These are phyloP conservation scores for Hyphopichia burtonii DNA, from an alignment of 1,139 yeast species.

Conservation along the genomic window DNA sequence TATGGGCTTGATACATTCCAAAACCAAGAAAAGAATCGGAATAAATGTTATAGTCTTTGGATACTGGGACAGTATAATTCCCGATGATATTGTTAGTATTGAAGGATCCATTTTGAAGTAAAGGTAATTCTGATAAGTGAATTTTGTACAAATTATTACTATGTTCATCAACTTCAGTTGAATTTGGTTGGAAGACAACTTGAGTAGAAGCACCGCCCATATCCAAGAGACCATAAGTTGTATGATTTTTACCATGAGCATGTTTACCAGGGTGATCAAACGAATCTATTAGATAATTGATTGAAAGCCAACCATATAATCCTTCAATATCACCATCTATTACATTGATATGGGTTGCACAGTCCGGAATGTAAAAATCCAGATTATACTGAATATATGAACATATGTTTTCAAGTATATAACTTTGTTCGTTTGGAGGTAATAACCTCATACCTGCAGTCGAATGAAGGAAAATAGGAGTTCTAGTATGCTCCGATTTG, in stretches of 20 bases:
- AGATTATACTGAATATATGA: constrained; percentile 50
- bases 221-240: constrained; percentile 73
- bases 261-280: constrained; percentile 51
- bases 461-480: constrained; percentile 76
- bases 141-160: constrained; percentile 54
- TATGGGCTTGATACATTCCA: constrained; percentile 72
- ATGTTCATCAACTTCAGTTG: constrained; percentile 54
- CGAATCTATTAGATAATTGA: constrained; percentile 66
- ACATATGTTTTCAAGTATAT: constrained; percentile 56
- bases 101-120: not conserved
- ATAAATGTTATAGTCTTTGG: constrained; percentile 46
- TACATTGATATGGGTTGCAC: constrained; percentile 60
- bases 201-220: constrained; percentile 93
- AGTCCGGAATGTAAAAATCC: constrained; percentile 57
- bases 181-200: constrained; percentile 71
- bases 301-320: constrained; percentile 76
- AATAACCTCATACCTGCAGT: constrained; percentile 81
- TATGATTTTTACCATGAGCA: constrained; percentile 51
- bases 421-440: constrained; percentile 51
- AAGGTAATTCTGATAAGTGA: constrained; percentile 42
- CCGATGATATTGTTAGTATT: not conserved
- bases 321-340: constrained; percentile 82
- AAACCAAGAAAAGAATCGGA: constrained; percentile 75
- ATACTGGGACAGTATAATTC: constrained; percentile 4
- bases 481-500: constrained; percentile 59